Conservation (phyloP, 1,284 basidiomycete genomes). For the Singerocomus inundabilis region DNA sequence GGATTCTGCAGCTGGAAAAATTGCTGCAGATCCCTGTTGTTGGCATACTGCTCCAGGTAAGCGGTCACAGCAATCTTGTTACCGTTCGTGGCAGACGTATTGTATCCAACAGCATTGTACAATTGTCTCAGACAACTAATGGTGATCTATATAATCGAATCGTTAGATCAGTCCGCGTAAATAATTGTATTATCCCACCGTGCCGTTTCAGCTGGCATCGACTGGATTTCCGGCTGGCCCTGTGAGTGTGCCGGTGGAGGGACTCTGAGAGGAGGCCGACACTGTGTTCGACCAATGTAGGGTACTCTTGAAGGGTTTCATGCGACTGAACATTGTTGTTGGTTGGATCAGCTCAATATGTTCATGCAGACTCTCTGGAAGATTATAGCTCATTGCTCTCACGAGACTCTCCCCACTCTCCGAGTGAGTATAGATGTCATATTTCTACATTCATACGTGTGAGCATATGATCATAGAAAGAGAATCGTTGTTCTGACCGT, state of each 20-base stretch:
- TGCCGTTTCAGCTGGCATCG: slow-evolving; percentile 48
- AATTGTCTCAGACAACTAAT: slow-evolving; percentile 28
- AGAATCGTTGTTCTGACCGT: slow-evolving; percentile 46
- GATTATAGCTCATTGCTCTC: slow-evolving; percentile 68
- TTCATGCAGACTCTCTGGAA: slow-evolving; percentile 57
- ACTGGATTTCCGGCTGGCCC: slow-evolving; percentile 38
- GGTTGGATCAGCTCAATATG: slow-evolving; percentile 75
- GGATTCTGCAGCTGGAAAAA: slow-evolving; percentile 37
- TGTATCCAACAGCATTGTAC: slow-evolving; percentile 49
- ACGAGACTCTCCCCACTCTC: slow-evolving; percentile 52
- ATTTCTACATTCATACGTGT: slow-evolving; percentile 43
- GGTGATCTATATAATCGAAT: slow-evolving; percentile 38
- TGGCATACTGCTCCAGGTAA: slow-evolving; percentile 57
- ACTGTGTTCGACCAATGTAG: slow-evolving; percentile 34
- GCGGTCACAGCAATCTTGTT: slow-evolving; percentile 58
- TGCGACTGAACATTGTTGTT: slow-evolving; percentile 67
- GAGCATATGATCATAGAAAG: background rate
- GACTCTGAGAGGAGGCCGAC: slow-evolving; percentile 4
- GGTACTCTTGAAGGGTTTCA: slow-evolving; percentile 46
- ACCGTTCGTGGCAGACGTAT: slow-evolving; percentile 32
- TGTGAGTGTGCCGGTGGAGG: slow-evolving; percentile 20
- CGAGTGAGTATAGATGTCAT: slow-evolving; percentile 58
- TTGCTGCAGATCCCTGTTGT: slow-evolving; percentile 49
- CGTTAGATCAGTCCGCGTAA: slow-evolving; percentile 29
- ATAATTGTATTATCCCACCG: slow-evolving; percentile 33